Evolutionary conservation across 352 stramenopile species (phyloP).

Genomic region (Globisporangium spinosum): DNA sequence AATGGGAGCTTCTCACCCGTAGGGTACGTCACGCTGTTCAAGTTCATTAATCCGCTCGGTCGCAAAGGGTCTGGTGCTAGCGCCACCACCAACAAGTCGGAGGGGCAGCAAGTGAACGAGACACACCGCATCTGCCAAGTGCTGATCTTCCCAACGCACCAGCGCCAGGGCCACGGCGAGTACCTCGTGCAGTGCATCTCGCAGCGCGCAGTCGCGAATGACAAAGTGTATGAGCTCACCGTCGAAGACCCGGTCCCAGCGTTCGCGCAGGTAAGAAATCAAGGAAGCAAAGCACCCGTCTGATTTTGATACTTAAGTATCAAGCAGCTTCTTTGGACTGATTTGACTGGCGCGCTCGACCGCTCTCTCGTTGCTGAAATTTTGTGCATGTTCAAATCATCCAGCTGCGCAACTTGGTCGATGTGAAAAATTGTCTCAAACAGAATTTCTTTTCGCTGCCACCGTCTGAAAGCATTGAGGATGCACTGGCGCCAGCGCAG

Average conservation of each 20-base stretch:
- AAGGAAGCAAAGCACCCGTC: neutral
- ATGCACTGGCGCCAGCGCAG: slow-evolving; percentile 16
- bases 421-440: slow-evolving; percentile 56
- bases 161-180: slow-evolving; percentile 80
- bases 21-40: slow-evolving; percentile 81
- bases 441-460: slow-evolving; percentile 59
- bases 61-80: slow-evolving; percentile 29
- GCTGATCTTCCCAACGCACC: slow-evolving; percentile 71
- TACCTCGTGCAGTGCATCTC: slow-evolving; percentile 68
- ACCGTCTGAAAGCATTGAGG: slow-evolving; percentile 22
- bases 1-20: slow-evolving; percentile 34
- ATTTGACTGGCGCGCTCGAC: neutral
- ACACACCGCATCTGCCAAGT: slow-evolving; percentile 83
- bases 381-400: slow-evolving; percentile 24
- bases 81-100: slow-evolving; percentile 7
- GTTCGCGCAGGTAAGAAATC: slow-evolving; percentile 34
- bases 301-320: slow-evolving; percentile 1
- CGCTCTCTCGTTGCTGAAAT: neutral
- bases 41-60: slow-evolving; percentile 73
- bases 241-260: slow-evolving; percentile 82
- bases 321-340: neutral
- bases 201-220: slow-evolving; percentile 42
- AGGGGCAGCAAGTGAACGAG: slow-evolving; percentile 37
- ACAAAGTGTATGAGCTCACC: slow-evolving; percentile 74
- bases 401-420: slow-evolving; percentile 62